phyloP scores from a whole-genome alignment of 768 basidiomycete genomes.

The Pholiota conissans region DNA sequence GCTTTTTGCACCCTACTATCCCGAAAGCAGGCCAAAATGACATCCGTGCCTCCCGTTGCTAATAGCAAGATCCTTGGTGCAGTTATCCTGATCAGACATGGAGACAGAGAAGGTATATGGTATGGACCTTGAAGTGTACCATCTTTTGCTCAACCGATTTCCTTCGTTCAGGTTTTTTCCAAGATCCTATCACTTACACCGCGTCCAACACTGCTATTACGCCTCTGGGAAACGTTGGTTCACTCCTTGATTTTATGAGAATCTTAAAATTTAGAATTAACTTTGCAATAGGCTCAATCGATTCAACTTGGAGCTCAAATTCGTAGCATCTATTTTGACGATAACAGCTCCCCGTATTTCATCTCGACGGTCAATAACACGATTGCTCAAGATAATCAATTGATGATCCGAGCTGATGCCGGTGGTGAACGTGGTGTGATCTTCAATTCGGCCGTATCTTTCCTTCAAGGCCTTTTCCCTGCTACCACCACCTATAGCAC shows the following conservation, averaged over 20 bases:
- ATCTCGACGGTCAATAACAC: slow-evolving; percentile 43
- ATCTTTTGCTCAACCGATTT: background rate
- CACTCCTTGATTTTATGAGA: slow-evolving; percentile 32
- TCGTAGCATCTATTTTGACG: slow-evolving; percentile 52
- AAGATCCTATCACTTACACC: slow-evolving; percentile 56
- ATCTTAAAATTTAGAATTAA: too few relatives aligned
- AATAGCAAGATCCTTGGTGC: slow-evolving; percentile 46
- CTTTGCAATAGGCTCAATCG: slow-evolving; percentile 39
- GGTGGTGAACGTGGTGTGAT: slow-evolving; percentile 73
- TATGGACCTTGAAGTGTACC: background rate
- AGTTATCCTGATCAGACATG: slow-evolving; percentile 58
- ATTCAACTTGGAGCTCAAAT: slow-evolving; percentile 54
- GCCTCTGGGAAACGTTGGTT: slow-evolving; percentile 63
- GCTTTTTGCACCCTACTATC: background rate
- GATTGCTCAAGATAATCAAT: slow-evolving; percentile 36
- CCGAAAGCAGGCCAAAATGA: slow-evolving; percentile 3
- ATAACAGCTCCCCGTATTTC: slow-evolving; percentile 46
- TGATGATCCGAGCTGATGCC: slow-evolving; percentile 59
- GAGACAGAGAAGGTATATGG: slow-evolving; percentile 49
- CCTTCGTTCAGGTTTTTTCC: slow-evolving; percentile 54
- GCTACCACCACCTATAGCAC: slow-evolving; percentile 41
- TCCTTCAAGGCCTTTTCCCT: slow-evolving; percentile 72
- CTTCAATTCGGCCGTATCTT: slow-evolving; percentile 62
- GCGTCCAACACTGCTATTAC: slow-evolving; percentile 61
- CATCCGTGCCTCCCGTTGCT: slow-evolving; percentile 3